Percentiles rank a stretch among this genome's conserved stretches.
These are phyloP conservation scores for Keqinozyma sinolaborantium DNA, from an alignment of 1,139 yeast species.

Conservation along the genomic window DNA sequence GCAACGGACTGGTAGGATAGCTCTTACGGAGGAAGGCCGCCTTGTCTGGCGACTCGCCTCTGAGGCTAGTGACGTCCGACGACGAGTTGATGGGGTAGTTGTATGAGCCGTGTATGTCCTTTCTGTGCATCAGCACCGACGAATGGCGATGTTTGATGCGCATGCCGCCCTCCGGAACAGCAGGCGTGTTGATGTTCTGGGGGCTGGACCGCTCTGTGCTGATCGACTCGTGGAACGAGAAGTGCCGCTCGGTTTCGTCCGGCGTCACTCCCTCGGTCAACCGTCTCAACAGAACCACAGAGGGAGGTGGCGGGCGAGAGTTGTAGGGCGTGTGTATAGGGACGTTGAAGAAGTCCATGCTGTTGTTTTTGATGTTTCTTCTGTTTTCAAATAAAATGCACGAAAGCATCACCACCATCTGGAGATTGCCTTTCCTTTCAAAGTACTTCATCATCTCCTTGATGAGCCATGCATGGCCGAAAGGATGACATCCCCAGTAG, in stretches of 20 bases:
- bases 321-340: slow-evolving; percentile 51
- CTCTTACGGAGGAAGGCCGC: slow-evolving; percentile 3
- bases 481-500: slow-evolving; percentile 81
- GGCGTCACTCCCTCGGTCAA: slow-evolving; percentile 11
- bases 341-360: slow-evolving; percentile 19
- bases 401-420: slow-evolving; percentile 87
- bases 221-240: slow-evolving; percentile 9
- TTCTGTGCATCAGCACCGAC: slow-evolving; percentile 18
- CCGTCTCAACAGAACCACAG: slow-evolving; percentile 13
- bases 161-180: background rate
- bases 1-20: slow-evolving; percentile 5
- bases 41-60: slow-evolving; percentile 12
- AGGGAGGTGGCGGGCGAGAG: slow-evolving; percentile 31
- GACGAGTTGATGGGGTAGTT: background rate
- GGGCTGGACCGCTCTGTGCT: slow-evolving; percentile 9
- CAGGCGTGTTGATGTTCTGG: background rate
- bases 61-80: background rate
- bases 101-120: slow-evolving; percentile 11
- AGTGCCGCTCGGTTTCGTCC: slow-evolving; percentile 7
- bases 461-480: slow-evolving; percentile 76
- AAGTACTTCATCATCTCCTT: slow-evolving; percentile 62
- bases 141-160: slow-evolving; percentile 8
- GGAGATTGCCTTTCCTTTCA: slow-evolving; percentile 64
- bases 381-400: slow-evolving; percentile 56
- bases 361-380: slow-evolving; percentile 13